Conservation (phyloP, 1,284 basidiomycete species). For the Cutaneotrichosporon spelunceum region DNA sequence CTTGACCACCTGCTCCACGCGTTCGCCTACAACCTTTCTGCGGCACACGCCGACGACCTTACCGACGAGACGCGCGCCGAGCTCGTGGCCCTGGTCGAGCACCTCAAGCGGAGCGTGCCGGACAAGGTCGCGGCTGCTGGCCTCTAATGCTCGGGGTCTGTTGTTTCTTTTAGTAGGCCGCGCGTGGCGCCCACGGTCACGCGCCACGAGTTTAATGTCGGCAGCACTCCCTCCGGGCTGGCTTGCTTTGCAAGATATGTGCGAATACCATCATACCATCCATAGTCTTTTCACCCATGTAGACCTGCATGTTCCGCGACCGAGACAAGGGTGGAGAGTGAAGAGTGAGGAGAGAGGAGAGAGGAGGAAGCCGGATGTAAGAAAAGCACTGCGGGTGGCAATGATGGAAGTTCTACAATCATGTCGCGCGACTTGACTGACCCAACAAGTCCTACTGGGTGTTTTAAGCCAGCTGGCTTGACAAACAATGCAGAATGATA, state of each 20-base stretch:
- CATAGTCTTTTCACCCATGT: conserved; percentile 25
- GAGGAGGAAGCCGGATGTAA: too few relatives aligned
- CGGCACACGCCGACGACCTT: conserved; percentile 66
- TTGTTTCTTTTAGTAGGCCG: not conserved
- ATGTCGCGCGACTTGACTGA: too few relatives aligned
- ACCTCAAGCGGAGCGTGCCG: conserved; percentile 58
- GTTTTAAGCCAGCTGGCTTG: too few relatives aligned
- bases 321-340: not conserved
- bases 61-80: conserved; percentile 71
- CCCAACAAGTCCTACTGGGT: too few relatives aligned
- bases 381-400: too few relatives aligned
- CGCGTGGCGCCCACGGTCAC: conserved; percentile 1
- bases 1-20: conserved; percentile 78
- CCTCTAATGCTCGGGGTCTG: conserved; percentile 26
- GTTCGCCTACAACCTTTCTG: conserved; percentile 80
- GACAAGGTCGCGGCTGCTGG: conserved; percentile 50
- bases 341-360: too few relatives aligned
- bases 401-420: too few relatives aligned
- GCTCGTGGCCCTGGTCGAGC: conserved; percentile 70
- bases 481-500: not conserved
- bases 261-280: conserved; percentile 21
- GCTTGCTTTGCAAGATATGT: conserved; percentile 17
- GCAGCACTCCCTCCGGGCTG: conserved; percentile 4
- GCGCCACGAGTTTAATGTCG: conserved; percentile 20
- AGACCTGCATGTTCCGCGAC: conserved; percentile 20